These are phyloP conservation scores for Dendrobium officinale DNA, from an alignment of 106 monocot genomes.

Conservation along the genomic window DNA sequence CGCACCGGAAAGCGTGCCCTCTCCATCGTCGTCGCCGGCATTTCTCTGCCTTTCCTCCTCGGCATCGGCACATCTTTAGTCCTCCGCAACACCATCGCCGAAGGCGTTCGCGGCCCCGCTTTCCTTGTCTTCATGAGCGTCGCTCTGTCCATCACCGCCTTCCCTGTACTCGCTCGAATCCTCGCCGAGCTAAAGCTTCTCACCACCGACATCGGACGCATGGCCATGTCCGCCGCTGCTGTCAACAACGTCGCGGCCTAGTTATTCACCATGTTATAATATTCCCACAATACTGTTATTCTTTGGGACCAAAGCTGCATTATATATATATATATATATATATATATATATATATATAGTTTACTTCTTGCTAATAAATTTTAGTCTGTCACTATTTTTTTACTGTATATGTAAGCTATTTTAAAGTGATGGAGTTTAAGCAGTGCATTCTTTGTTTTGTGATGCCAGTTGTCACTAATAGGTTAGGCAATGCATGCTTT, in stretches of 20 bases:
- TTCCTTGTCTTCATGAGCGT: slow-evolving; percentile 50
- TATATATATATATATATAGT: no score
- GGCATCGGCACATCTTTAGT: slow-evolving; percentile 34
- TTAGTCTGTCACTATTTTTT: no score
- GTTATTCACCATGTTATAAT: no score
- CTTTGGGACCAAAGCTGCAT: no score
- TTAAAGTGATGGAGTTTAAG: no score
- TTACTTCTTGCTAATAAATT: no score
- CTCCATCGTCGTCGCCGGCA: slow-evolving; percentile 2
- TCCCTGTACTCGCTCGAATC: slow-evolving; percentile 37
- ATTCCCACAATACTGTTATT: no score
- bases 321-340: no score
- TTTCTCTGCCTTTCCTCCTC: slow-evolving; percentile 22
- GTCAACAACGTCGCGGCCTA: slow-evolving; percentile 26
- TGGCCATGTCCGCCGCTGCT: slow-evolving; percentile 39
- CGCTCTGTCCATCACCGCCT: slow-evolving; percentile 41
- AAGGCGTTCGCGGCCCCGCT: slow-evolving; percentile 14
- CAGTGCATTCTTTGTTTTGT: not conserved
- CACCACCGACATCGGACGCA: slow-evolving; percentile 35
- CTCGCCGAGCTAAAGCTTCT: slow-evolving; percentile 42
- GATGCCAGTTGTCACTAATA: not conserved
- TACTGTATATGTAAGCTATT: no score
- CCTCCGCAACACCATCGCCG: slow-evolving; percentile 26
- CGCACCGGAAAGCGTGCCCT: no score
- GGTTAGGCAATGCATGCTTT: not conserved